Conservation (phyloP, 768 basidiomycete species). For the Lactarius indigo region DNA sequence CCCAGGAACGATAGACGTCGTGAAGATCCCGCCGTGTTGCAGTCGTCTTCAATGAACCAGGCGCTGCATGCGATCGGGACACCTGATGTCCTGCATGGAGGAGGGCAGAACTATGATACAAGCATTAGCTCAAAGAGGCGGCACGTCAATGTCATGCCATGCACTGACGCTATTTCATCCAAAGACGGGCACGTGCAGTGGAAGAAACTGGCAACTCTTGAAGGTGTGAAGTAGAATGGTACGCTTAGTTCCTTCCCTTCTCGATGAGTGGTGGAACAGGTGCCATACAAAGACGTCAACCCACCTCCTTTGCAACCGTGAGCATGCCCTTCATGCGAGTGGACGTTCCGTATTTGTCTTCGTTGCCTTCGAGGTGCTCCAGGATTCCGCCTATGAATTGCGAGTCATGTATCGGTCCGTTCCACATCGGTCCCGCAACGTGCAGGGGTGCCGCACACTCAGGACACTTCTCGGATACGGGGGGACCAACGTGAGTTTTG, state of each 20-base stretch:
- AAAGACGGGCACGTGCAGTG: constrained; percentile 77
- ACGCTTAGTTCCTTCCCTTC: constrained; percentile 61
- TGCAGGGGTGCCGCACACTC: constrained; percentile 80
- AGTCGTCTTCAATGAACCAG: constrained; percentile 90
- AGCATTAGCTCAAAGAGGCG: constrained; percentile 7
- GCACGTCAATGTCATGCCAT: neutral
- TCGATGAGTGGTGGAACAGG: neutral
- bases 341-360: constrained; percentile 70
- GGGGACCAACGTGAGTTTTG: constrained; percentile 70
- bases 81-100: constrained; percentile 80
- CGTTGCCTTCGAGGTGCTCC: constrained; percentile 60
- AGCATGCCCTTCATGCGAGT: constrained; percentile 95
- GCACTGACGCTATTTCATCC: constrained; percentile 67
- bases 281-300: constrained; percentile 24
- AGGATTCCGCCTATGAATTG: constrained; percentile 75
- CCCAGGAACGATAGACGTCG: constrained; percentile 84
- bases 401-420: constrained; percentile 76
- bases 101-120: constrained; percentile 67
- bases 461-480: constrained; percentile 63
- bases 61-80: constrained; percentile 85
- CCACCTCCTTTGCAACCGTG: constrained; percentile 80
- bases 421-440: constrained; percentile 98
- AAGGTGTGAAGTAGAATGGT: constrained; percentile 88
- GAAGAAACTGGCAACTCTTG: constrained; percentile 74
- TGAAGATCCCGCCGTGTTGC: constrained; percentile 68